These are phyloP conservation scores for Lodderomyces metapsilosis DNA, from an alignment of 1,139 yeast genomes.

Conservation along the genomic window DNA sequence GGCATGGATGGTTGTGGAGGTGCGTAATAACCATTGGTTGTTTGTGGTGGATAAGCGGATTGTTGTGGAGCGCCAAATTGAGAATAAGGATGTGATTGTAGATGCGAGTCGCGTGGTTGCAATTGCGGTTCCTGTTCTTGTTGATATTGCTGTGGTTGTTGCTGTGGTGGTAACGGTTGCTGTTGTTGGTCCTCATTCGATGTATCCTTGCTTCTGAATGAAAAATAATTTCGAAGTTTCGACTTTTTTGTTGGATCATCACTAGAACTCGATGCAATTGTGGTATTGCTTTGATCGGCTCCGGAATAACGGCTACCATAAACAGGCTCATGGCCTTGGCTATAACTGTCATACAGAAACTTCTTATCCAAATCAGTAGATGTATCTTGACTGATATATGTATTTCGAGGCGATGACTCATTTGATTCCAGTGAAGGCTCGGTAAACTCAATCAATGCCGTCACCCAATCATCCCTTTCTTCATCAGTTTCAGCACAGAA, in stretches of 20 bases:
- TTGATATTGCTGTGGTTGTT: constrained; percentile 1
- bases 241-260: constrained; percentile 20
- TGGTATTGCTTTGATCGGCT: constrained; percentile 12
- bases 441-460: constrained; percentile 51
- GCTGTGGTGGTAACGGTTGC: neutral
- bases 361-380: constrained; percentile 18
- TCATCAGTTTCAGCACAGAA: constrained; percentile 81
- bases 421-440: constrained; percentile 12
- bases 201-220: constrained; percentile 46
- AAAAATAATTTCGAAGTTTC: constrained; percentile 57
- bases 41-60: neutral
- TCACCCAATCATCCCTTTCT: constrained; percentile 80
- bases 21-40: neutral
- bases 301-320: constrained; percentile 3
- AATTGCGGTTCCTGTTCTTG: neutral
- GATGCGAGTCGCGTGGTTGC: constrained; percentile 2
- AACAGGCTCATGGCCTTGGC: constrained; percentile 4
- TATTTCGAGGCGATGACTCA: constrained; percentile 14
- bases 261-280: constrained; percentile 8
- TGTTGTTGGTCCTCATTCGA: constrained; percentile 5
- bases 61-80: constrained; percentile 5
- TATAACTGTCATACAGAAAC: constrained; percentile 6
- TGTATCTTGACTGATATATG: constrained; percentile 12
- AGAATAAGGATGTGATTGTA: neutral
- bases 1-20: neutral